Base-by-base conservation (phyloP, 106 monocot genomes). In the Dendrobium catenatum region DNA sequence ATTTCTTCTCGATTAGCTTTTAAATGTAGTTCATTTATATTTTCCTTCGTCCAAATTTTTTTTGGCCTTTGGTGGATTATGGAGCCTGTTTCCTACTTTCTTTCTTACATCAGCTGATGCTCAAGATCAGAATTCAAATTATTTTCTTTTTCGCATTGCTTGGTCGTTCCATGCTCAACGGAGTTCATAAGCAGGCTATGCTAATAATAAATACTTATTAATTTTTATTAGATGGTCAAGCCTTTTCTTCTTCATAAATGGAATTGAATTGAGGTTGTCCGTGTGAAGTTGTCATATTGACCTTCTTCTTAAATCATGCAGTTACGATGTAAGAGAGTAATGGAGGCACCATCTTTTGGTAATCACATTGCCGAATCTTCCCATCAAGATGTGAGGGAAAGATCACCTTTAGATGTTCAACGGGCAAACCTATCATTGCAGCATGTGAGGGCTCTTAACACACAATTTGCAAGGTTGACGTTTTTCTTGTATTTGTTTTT, bases 391-490 rank as follows among this genome's bases (percentile, higher is more conserved):
- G 54, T 75, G 73, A 76, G 82, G 80, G 88, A 78, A 68, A 83
- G 76, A 44, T 83, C 88, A 48, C 44, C 80, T 27, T 77, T 91
- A 54, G 94, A 93, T 85, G 76, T 59, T 29, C 76, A 88, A 64
- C 86, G 88, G 82, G 92, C 87, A 42, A 86, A 91, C 19, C 87
- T 82, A 44, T 84, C 93, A 73, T 81, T 86, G 44, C 86, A 83
- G 76, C 86, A 98, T 77, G 97, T 98, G 73, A 88, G 87, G 81
- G 94, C 97, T 82, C 97, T 98, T 77, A 98, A 98, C 80, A 80
- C 40, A 44, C 97, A 98, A 67, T 98, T 95, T 80, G 91, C 91
- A 55, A 98, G 97, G 97, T 98, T 6, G 26, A 22, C 20, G 49
- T 48, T 10, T 74, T 76, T 49, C 26, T 49, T 10, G 22, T 49